A percentile compares a stretch with the other conserved stretches of the same genome.
These are phyloP conservation scores for Pseudogymnoascus sp. DNA, from an alignment of 2,329 filamentous ascomycete genomes.

Conservation along the genomic window DNA sequence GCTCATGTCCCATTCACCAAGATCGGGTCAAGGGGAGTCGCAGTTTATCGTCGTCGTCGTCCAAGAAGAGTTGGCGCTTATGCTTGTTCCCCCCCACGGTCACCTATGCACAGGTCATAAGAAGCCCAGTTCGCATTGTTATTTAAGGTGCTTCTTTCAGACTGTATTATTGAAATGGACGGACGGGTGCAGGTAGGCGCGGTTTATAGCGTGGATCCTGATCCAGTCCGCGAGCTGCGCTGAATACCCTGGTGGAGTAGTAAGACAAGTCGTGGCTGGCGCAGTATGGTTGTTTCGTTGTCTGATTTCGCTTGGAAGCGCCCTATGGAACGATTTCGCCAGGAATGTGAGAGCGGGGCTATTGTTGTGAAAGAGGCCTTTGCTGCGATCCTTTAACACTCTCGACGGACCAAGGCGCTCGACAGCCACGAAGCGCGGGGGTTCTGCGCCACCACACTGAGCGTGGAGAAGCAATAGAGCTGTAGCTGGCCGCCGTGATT, in stretches of 20 bases:
- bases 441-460: neutral
- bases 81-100: constrained; percentile 5
- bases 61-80: neutral
- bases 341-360: constrained; percentile 5
- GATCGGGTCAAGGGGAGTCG: neutral
- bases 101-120: constrained; percentile 7
- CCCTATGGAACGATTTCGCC: neutral
- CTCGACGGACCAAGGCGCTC: neutral
- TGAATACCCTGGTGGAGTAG: neutral
- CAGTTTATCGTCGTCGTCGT: constrained; percentile 1
- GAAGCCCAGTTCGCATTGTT: constrained; percentile 7
- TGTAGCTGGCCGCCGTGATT: neutral
- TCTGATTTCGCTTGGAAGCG: constrained; percentile 1
- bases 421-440: neutral
- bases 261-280: constrained; percentile 4
- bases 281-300: neutral
- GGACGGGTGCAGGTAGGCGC: neutral
- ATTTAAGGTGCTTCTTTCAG: neutral
- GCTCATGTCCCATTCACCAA: constrained; percentile 8
- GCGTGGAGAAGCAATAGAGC: neutral
- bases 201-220: neutral
- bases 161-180: neutral
- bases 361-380: constrained; percentile 2
- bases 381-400: neutral
- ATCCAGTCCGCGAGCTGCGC: neutral